Percentiles rank a stretch among this genome's conserved stretches.
Conservation (phyloP, 768 basidiomycete genomes). For the Calocera cornea region DNA sequence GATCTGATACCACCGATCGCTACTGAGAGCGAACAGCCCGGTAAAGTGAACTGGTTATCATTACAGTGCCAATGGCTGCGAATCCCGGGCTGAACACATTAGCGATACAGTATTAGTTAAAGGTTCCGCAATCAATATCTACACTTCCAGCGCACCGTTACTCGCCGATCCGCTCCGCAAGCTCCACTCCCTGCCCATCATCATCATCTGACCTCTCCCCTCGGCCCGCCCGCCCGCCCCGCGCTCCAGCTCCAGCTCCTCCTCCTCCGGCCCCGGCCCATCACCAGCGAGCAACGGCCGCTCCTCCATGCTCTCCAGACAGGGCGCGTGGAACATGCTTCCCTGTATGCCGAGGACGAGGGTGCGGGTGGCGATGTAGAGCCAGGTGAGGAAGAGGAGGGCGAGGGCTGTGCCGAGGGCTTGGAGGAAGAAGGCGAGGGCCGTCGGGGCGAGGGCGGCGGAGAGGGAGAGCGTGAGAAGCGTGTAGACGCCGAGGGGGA, state of each 20-base stretch:
- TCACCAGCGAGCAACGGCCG: background rate
- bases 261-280: background rate
- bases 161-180: no score
- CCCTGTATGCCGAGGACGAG: background rate
- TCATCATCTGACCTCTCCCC: background rate
- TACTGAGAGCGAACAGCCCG: no score
- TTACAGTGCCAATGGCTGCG: no score
- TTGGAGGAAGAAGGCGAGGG: background rate
- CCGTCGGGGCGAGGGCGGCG: background rate
- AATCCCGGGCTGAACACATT: no score
- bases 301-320: background rate
- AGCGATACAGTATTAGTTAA: no score
- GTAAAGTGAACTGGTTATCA: no score
- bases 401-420: background rate
- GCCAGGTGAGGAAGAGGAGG: conserved; percentile 1
- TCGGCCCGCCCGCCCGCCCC: background rate
- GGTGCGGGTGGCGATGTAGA: background rate
- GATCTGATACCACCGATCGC: no score
- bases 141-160: no score
- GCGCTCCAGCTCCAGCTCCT: background rate
- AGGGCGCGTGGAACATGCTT: background rate
- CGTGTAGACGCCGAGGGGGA: background rate
- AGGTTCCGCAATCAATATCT: no score
- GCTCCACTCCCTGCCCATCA: no score
- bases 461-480: background rate